Evolutionary conservation across 2,329 filamentous ascomycete species (phyloP).

Genomic region (Cordyceps militaris): DNA sequence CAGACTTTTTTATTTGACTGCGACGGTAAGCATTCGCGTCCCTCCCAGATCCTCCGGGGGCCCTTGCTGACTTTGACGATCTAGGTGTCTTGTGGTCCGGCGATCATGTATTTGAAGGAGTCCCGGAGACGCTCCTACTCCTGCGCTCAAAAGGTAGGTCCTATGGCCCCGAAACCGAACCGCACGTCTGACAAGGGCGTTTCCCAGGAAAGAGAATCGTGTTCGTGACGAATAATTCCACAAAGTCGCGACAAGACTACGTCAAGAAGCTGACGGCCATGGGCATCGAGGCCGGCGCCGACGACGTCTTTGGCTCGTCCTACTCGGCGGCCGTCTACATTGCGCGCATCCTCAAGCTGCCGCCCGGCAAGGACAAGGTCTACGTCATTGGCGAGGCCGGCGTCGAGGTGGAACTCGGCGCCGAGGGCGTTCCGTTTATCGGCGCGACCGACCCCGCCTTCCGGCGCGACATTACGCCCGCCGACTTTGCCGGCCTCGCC

Average conservation of each 20-base stretch:
- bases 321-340: conserved; percentile 97
- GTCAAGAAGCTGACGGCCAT: conserved; percentile 80
- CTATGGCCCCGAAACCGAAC: background rate
- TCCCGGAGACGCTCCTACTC: conserved; percentile 77
- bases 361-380: conserved; percentile 78
- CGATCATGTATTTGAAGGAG: conserved; percentile 77
- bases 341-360: conserved; percentile 77
- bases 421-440: conserved; percentile 71
- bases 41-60: background rate
- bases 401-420: conserved; percentile 79
- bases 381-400: conserved; percentile 88
- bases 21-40: conserved; percentile 59
- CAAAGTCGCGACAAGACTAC: conserved; percentile 89
- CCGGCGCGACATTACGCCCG: conserved; percentile 69
- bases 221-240: conserved; percentile 98
- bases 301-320: conserved; percentile 93
- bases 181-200: background rate
- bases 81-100: conserved; percentile 94
- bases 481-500: conserved; percentile 74
- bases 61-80: conserved; percentile 15
- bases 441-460: conserved; percentile 79
- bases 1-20: conserved; percentile 94
- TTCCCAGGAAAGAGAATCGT: conserved; percentile 77
- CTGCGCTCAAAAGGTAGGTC: conserved; percentile 67
- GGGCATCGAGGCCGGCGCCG: conserved; percentile 70